Percentiles rank a stretch among this genome's conserved stretches.
Conservation (phyloP, 176 grass and related monocot species). For the Saccharum officinarum region DNA sequence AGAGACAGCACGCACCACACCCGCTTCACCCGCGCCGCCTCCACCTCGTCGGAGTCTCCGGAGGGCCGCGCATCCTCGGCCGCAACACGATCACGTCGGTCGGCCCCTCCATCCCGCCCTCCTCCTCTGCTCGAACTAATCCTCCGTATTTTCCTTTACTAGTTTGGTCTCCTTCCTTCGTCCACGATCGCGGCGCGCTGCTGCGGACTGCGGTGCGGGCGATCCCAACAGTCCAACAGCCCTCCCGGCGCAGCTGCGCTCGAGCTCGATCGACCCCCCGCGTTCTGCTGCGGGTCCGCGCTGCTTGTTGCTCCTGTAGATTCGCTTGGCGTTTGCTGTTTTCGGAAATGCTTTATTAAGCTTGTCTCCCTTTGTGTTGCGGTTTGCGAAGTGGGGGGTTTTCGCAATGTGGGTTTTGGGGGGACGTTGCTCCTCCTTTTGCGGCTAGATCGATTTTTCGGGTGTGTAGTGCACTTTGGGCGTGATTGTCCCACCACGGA, state of each 20-base stretch:
- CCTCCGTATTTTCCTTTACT: not conserved
- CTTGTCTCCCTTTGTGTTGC: too few species aligned
- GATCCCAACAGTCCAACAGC: not conserved
- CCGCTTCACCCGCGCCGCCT: not conserved
- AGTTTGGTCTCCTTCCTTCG: not conserved
- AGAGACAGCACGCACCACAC: not conserved
- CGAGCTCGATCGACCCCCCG: not conserved
- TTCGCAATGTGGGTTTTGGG: not conserved
- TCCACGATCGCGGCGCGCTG: not conserved
- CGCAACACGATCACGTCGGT: not conserved
- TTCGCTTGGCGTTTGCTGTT: not conserved
- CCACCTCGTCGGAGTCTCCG: not conserved
- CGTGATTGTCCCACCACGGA: too few species aligned
- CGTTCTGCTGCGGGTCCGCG: not conserved
- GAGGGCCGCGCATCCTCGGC: not conserved
- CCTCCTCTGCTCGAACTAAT: not conserved
- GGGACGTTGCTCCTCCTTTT: not conserved
- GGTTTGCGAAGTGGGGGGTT: too few species aligned
- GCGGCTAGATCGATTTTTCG: not conserved
- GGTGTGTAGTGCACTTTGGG: not conserved
- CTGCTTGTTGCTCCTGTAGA: not conserved
- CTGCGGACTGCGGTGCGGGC: not conserved
- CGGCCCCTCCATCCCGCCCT: too few species aligned
- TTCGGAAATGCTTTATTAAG: not conserved
- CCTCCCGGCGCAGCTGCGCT: not conserved